Evolutionary conservation across 2,329 filamentous ascomycete species (phyloP).

Genomic region (Phialophora expanda): DNA sequence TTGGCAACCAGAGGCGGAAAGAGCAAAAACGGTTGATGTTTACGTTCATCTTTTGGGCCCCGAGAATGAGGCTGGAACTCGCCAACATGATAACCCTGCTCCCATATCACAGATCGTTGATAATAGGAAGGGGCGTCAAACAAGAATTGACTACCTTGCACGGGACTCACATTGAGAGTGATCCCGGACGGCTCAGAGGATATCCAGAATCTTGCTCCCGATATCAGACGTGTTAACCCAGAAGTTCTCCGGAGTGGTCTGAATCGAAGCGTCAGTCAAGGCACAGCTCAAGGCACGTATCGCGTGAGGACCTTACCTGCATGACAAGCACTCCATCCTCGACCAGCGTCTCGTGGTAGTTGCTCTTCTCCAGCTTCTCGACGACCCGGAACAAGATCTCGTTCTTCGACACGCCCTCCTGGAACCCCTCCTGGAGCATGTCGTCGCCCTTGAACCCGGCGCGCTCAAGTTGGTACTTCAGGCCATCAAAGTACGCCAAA

Average conservation of each 20-base stretch:
- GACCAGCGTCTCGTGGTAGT: conserved; percentile 55
- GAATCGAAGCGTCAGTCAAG: conserved; percentile 1
- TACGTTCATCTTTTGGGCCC: too few relatives aligned
- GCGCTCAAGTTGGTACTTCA: conserved; percentile 42
- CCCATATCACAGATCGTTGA: too few relatives aligned
- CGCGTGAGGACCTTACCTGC: conserved; percentile 35
- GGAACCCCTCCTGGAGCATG: conserved; percentile 49
- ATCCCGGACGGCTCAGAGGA: too few relatives aligned
- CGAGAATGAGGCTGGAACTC: too few relatives aligned
- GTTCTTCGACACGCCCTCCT: conserved; percentile 54
- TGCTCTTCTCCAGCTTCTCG: conserved; percentile 50
- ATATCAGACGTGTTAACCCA: conserved; percentile 47
- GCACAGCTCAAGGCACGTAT: not conserved
- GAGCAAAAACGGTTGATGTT: too few relatives aligned
- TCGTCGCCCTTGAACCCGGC: conserved; percentile 48
- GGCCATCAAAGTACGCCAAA: conserved; percentile 41
- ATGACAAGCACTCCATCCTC: conserved; percentile 59
- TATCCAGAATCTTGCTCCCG: conserved; percentile 20
- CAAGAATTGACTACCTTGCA: not conserved
- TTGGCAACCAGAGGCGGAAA: too few relatives aligned
- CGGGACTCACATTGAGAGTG: too few relatives aligned
- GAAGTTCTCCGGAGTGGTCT: conserved; percentile 49
- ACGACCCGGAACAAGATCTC: conserved; percentile 56
- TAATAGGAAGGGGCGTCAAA: not conserved
- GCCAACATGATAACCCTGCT: too few relatives aligned